Conservation (phyloP, 371 early-diverging fungal species). For the Conidiobolus incongruus region DNA sequence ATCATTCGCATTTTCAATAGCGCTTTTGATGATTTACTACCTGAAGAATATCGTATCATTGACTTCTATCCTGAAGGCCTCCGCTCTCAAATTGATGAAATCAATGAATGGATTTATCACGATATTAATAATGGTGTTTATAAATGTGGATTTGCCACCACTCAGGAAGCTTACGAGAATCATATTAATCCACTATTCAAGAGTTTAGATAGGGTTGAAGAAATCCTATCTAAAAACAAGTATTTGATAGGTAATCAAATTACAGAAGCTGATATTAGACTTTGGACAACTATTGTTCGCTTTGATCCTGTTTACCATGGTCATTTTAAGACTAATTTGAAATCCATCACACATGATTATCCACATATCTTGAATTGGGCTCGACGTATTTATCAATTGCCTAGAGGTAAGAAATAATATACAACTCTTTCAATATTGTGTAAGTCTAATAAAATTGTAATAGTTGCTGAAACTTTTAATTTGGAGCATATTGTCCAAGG, state of each 20-base stretch:
- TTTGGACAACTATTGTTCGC: constrained; percentile 80
- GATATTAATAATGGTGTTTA: constrained; percentile 67
- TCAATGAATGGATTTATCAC: constrained; percentile 81
- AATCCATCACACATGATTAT: constrained; percentile 60
- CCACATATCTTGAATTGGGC: constrained; percentile 74
- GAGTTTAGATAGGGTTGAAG: constrained; percentile 67
- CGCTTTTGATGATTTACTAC: constrained; percentile 47
- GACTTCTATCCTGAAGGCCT: constrained; percentile 62
- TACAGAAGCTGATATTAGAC: constrained; percentile 81
- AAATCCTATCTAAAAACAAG: constrained; percentile 34
- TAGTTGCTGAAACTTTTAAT: constrained; percentile 51
- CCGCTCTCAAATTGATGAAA: constrained; percentile 48
- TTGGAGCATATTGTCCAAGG: constrained; percentile 88
- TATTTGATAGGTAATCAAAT: constrained; percentile 52
- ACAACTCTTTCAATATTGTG: neutral
- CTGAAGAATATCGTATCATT: constrained; percentile 30
- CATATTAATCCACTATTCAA: constrained; percentile 45
- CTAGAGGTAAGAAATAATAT: constrained; percentile 21
- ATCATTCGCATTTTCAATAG: constrained; percentile 88
- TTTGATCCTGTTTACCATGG: constrained; percentile 75
- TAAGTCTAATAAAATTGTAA: neutral
- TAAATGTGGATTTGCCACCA: constrained; percentile 77
- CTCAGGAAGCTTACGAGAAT: constrained; percentile 58
- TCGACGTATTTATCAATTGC: constrained; percentile 59
- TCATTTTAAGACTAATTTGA: constrained; percentile 80